Percentiles rank a stretch among this genome's conserved stretches.
phyloP scores from a whole-genome alignment of 148 eudicot genomes.

The Rhododendron mucronatum region DNA sequence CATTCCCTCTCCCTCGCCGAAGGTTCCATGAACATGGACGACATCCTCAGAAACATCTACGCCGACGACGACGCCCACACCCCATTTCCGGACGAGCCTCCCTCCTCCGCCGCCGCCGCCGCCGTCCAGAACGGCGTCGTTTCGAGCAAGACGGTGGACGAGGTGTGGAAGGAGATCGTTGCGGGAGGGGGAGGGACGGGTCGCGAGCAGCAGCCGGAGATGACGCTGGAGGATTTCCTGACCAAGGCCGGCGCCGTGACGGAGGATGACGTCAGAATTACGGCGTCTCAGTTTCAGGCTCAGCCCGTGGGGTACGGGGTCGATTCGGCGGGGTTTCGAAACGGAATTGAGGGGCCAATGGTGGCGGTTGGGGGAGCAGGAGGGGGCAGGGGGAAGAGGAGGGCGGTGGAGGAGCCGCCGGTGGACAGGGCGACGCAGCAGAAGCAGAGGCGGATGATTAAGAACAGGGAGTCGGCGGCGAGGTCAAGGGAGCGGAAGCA shows the following conservation, averaged over 20 bases:
- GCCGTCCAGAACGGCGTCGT: conserved; percentile 14
- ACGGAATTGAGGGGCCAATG: conserved; percentile 14
- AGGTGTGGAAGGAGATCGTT: conserved; percentile 43
- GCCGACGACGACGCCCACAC: conserved; percentile 26
- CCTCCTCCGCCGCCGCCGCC: conserved; percentile 9
- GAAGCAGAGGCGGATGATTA: conserved; percentile 65
- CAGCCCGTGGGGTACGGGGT: conserved; percentile 4
- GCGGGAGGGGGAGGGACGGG: not conserved
- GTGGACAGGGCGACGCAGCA: conserved; percentile 60
- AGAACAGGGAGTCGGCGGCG: conserved; percentile 68
- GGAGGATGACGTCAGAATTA: conserved; percentile 37
- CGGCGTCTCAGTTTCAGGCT: conserved; percentile 25
- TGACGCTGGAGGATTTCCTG: conserved; percentile 59
- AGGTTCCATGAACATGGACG: conserved; percentile 56
- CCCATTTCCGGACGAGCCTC: not conserved
- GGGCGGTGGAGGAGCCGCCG: conserved; percentile 32
- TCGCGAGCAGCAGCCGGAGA: conserved; percentile 26
- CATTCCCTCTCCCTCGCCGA: conserved; percentile 17
- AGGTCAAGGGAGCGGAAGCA: conserved; percentile 48
- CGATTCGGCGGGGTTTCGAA: conserved; percentile 16
- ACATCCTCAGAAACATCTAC: conserved; percentile 42
- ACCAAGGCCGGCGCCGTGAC: conserved; percentile 46
- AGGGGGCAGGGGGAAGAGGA: conserved; percentile 40
- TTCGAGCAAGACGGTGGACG: conserved; percentile 27
- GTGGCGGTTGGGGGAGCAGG: conserved; percentile 17